Evolutionary conservation across 768 basidiomycete genomes (phyloP), one percentile per base, ranked within the genome.

Genomic region (Floccularia luteovirens): DNA sequence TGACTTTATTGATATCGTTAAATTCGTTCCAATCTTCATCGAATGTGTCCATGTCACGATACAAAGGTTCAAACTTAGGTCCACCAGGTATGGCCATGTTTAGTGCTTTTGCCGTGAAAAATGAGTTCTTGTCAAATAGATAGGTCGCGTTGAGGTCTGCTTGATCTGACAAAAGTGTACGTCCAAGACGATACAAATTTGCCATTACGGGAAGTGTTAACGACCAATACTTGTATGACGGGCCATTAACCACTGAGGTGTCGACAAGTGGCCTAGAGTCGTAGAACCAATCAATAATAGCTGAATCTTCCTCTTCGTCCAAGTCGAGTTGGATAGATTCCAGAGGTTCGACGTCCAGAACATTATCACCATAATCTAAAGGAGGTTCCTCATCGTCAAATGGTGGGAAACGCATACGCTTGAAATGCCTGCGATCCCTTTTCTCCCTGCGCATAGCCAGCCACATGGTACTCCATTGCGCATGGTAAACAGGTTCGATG

Each of bases 381-480:
- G 96, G 96, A 6, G 96, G 96, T 53, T 99, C 96, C 64, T 99
- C 94, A 56, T 98, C 96, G 56, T 99, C 96, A 57, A 98, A 99
- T 0, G 94, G 96, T 17, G 96, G 96, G 67, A 98, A 99, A 17
- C 94, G 82, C 92, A 99, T 97, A 33, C 96, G 90, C 70, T 99
- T 99, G 72, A 99, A 99, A 62, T 99, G 96, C 43, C 94, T 71
- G 57, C 96, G 87, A 59, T 99, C 96, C 42, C 96, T 79, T 70
- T 99, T 99, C 67, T 99, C 96, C 45, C 96, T 71, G 44, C 96
- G 75, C 96, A 99, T 99, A 8, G 96, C 94, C 33, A 99, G 70
- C 96, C 96, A 99, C 96, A 99, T 99, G 4, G 90, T 88, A 57
- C 90, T 93, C 96, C 96, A 99, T 55, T 98, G 96, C 1, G 96